Evolutionary conservation across 306 rosid species (phyloP), one percentile per base, ranked within the genome.

Genomic region (Cucurbita argyrosperma): DNA sequence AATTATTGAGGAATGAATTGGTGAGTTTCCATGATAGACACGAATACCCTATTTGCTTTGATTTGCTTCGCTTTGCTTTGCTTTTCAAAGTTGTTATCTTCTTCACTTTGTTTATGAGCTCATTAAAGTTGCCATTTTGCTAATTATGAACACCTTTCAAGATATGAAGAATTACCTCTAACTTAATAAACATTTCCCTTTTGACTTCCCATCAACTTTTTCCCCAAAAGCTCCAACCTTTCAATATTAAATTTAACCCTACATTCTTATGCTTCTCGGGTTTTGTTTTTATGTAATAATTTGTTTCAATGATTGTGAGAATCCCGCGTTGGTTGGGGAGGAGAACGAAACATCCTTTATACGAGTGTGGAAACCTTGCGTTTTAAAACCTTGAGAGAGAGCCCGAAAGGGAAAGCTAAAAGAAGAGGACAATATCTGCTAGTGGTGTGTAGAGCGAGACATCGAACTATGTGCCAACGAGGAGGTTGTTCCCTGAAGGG

Each of bases 1-100:
- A 69, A 69, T 69, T 69, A 69, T 69, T 69, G 74, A 69, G 74
- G 7, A 30, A 69, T 69, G 74, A 69, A 54, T 66, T 23, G 72
- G 72, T 43, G 51, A 45, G 58, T 13, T 67, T 69, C 15, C 2
- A 69, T 50, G 74, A 69, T 69, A 69, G 74, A 69, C 74, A 69
- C 74, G 15, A 69, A 69, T 10, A 14, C 74, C 1, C 45, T 69
- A 47, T 68, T 68, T 68, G 56, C 14, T 21, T 56, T 19, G 53
- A n/a, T 13, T 10, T 50, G 16, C 53, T 13, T 10, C 14, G 16
- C 53, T 55, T 56, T 56, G 37, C 62, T 56, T 56, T 56, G 5
- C 70, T 69, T 69, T 69, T 26, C 56, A 69, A 69, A 49, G 58
- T 69, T 69, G 58, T 69, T 69, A 69, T 69, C 74, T 49, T 69